A percentile compares a stretch with the other conserved stretches of the same genome.
phyloP scores from a whole-genome alignment of 345 rosid genomes.

The Citrus reticulata region DNA sequence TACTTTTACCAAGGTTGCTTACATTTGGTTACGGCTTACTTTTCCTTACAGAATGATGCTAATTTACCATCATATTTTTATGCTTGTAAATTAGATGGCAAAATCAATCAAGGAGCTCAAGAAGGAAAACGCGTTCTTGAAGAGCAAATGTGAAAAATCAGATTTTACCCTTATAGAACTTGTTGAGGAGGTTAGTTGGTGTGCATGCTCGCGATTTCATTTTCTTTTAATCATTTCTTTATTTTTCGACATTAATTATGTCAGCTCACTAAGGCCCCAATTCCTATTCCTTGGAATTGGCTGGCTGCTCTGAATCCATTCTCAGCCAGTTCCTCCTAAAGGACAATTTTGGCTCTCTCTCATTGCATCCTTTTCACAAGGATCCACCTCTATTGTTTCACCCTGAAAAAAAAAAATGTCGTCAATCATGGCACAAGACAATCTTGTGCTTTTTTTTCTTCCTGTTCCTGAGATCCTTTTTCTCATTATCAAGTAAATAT shows the following conservation, averaged over 20 bases:
- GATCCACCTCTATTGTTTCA: neutral
- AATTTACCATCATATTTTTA: neutral
- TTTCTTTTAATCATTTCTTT: neutral
- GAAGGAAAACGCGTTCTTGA: constrained; percentile 82
- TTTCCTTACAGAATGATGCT: neutral
- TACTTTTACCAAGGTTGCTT: neutral
- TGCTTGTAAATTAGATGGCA: constrained; percentile 51
- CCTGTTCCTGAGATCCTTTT: no score
- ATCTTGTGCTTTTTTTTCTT: neutral
- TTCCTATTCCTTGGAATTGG: neutral
- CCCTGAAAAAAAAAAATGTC: no score
- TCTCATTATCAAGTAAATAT: neutral
- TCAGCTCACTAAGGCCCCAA: neutral
- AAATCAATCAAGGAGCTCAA: constrained; percentile 84
- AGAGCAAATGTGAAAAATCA: constrained; percentile 81
- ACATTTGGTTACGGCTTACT: neutral
- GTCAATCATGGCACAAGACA: neutral
- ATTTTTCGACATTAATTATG: neutral
- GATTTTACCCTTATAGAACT: constrained; percentile 73
- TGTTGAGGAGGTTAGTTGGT: constrained; percentile 68
- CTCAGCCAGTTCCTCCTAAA: neutral
- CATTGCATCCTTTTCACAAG: neutral
- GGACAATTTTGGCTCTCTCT: neutral
- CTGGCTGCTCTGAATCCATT: neutral
- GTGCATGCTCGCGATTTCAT: neutral